A percentile compares a stretch with the other conserved stretches of the same genome.
phyloP scores from a whole-genome alignment of 441 rosid species.

The Viola pubescens region DNA sequence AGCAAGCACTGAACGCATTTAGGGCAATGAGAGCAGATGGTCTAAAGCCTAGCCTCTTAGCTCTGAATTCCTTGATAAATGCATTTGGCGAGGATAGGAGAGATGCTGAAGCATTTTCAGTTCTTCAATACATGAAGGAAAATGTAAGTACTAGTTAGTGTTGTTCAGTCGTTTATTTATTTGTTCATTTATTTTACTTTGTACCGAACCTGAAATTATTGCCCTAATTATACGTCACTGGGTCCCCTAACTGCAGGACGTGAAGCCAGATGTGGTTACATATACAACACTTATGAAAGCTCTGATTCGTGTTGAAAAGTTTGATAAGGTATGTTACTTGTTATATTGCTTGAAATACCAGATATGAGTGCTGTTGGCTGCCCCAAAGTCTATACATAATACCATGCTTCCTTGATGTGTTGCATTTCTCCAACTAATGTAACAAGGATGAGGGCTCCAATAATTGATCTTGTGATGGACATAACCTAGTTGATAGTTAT shows the following conservation, averaged over 20 bases:
- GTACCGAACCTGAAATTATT: slow-evolving; percentile 5
- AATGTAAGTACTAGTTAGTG: slow-evolving; percentile 36
- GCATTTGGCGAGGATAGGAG: slow-evolving; percentile 97
- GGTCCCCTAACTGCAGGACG: slow-evolving; percentile 41
- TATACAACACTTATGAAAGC: slow-evolving; percentile 96
- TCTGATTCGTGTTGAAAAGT: slow-evolving; percentile 81
- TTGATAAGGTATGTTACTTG: slow-evolving; percentile 48
- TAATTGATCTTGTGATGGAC: too few species aligned
- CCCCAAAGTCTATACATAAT: too few species aligned
- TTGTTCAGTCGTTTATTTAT: slow-evolving; percentile 4
- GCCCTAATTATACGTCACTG: neutral
- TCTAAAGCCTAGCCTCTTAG: slow-evolving; percentile 70
- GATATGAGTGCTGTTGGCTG: too few species aligned
- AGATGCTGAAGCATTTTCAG: slow-evolving; percentile 92
- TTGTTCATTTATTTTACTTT: slow-evolving; percentile 7
- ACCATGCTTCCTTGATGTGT: too few species aligned
- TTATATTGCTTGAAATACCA: neutral
- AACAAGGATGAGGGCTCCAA: too few species aligned
- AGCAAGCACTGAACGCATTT: slow-evolving; percentile 79
- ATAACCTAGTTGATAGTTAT: too few species aligned
- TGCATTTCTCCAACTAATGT: too few species aligned
- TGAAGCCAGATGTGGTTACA: slow-evolving; percentile 87
- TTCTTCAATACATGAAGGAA: slow-evolving; percentile 89
- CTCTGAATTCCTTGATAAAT: slow-evolving; percentile 89
- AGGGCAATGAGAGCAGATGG: slow-evolving; percentile 85